phyloP scores from a whole-genome alignment of 2,329 filamentous ascomycete genomes.

The Fusarium liriodendri region DNA sequence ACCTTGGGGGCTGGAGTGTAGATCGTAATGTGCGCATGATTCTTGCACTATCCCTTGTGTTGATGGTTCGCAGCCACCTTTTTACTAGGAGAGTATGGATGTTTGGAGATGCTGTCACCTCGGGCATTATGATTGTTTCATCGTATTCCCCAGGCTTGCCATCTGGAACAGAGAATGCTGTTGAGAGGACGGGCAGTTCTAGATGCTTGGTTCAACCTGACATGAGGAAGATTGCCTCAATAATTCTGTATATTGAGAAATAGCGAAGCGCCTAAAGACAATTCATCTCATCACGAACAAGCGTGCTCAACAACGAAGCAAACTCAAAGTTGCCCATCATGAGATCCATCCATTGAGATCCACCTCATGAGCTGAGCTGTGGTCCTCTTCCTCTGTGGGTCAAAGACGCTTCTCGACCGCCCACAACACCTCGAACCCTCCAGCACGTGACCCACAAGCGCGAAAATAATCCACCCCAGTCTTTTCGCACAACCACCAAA shows the following conservation, averaged over 20 bases:
- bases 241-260: background rate
- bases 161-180: background rate
- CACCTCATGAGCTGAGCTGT: background rate
- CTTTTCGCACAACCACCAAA: conserved; percentile 37
- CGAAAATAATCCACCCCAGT: conserved; percentile 32
- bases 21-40: conserved; percentile 29
- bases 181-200: background rate
- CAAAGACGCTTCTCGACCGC: conserved; percentile 3
- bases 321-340: background rate
- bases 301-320: background rate
- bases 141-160: background rate
- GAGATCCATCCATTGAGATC: conserved; percentile 2
- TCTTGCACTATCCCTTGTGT: background rate
- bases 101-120: background rate
- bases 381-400: background rate
- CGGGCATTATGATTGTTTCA: background rate
- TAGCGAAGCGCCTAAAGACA: background rate
- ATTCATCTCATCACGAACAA: background rate
- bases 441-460: conserved; percentile 48
- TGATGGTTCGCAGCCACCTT: background rate
- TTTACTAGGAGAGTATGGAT: background rate
- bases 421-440: conserved; percentile 36
- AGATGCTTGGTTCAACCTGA: background rate
- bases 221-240: background rate
- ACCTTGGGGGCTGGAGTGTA: conserved; percentile 9